These are phyloP conservation scores for slime mould (Dictyostelium discoideum) DNA, from an alignment of 78 protist species.

Conservation along the genomic window DNA sequence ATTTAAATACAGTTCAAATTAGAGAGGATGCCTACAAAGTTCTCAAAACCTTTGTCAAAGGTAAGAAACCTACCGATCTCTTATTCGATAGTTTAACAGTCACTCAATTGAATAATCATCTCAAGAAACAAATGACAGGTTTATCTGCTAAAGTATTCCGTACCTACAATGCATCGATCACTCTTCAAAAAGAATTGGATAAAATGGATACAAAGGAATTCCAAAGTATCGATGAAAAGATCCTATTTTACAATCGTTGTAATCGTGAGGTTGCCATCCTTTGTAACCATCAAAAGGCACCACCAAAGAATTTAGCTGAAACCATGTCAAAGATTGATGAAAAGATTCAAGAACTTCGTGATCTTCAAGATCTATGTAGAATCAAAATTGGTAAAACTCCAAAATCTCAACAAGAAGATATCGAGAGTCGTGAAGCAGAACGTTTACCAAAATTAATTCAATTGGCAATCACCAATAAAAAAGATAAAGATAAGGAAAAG, in stretches of 20 bases:
- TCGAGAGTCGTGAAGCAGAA: conserved; percentile 34
- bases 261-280: conserved; percentile 98
- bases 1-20: conserved; percentile 88
- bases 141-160: conserved; percentile 99
- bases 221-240: conserved; percentile 82
- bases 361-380: conserved; percentile 9
- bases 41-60: neutral
- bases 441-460: conserved; percentile 25
- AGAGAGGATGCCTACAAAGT: conserved; percentile 30
- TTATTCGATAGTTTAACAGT: conserved; percentile 89
- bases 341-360: conserved; percentile 27
- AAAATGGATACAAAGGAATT: conserved; percentile 41
- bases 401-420: neutral
- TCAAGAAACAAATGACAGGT: conserved; percentile 94
- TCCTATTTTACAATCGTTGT: conserved; percentile 90
- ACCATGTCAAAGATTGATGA: conserved; percentile 59
- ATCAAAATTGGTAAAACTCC: neutral
- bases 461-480: neutral
- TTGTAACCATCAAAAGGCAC: conserved; percentile 99
- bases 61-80: conserved; percentile 76
- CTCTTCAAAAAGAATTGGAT: conserved; percentile 89
- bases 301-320: conserved; percentile 82
- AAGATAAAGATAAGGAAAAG: conserved; percentile 9
- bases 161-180: conserved; percentile 99
- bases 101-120: conserved; percentile 90